A percentile compares a stretch with the other conserved stretches of the same genome.
phyloP scores from a whole-genome alignment of 2,329 filamentous ascomycete species.

The Trichoderma aggressivum region DNA sequence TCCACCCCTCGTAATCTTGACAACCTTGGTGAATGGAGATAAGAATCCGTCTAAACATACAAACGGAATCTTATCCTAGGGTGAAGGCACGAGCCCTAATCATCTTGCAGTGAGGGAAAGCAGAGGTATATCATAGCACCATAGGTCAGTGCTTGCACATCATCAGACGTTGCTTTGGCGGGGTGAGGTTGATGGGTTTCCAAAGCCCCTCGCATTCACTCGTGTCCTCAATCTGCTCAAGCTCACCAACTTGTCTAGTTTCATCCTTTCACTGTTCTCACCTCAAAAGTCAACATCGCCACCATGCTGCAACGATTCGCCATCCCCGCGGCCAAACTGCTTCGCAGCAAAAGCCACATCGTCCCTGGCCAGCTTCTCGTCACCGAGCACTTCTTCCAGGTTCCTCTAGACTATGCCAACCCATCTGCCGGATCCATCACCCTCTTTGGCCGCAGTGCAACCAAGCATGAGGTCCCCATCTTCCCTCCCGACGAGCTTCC shows the following conservation, averaged over 20 bases:
- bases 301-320: constrained; percentile 22
- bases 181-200: neutral
- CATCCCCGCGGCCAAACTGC: constrained; percentile 38
- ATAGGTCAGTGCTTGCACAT: neutral
- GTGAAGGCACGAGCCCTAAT: neutral
- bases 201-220: neutral
- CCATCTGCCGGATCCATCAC: constrained; percentile 60
- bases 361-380: constrained; percentile 66
- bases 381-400: constrained; percentile 81
- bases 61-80: neutral
- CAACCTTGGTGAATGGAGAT: neutral
- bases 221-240: neutral
- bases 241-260: neutral
- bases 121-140: neutral
- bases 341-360: constrained; percentile 43
- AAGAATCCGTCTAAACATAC: neutral
- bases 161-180: neutral
- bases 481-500: constrained; percentile 40
- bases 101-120: neutral
- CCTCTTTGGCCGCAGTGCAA: constrained; percentile 74
- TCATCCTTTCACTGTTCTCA: neutral
- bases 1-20: neutral
- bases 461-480: constrained; percentile 62
- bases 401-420: constrained; percentile 73
- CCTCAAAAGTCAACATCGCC: neutral